Percentiles rank a stretch among this genome's conserved stretches.
Conservation (phyloP, 768 basidiomycete species). For the Lactarius sp. region DNA sequence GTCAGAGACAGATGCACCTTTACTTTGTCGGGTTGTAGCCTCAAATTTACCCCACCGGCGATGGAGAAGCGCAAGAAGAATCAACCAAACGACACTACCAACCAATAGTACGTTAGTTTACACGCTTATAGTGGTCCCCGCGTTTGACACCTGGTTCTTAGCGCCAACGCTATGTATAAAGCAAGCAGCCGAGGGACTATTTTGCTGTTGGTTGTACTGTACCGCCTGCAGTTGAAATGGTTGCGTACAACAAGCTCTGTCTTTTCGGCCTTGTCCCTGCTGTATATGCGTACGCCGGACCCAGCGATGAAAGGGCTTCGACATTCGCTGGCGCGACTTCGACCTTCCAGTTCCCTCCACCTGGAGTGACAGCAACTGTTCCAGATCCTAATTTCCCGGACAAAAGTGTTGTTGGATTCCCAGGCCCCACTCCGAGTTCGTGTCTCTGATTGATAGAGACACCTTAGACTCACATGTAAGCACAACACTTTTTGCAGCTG, state of each 20-base stretch:
- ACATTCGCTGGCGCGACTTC: constrained; percentile 41
- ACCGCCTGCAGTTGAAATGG: neutral
- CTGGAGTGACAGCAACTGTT: constrained; percentile 34
- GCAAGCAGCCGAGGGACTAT: neutral
- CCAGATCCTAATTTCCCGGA: constrained; percentile 39
- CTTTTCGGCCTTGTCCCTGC: constrained; percentile 4
- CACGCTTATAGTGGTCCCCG: neutral
- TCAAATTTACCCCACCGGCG: neutral
- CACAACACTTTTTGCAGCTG: constrained; percentile 22
- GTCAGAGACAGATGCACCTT: too few species aligned
- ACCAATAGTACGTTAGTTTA: neutral
- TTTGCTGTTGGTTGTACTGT: too few species aligned
- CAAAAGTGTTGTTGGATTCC: constrained; percentile 40
- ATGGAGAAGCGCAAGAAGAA: neutral
- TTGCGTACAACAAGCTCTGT: constrained; percentile 1
- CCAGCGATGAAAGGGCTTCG: constrained; percentile 29
- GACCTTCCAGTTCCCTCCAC: constrained; percentile 41
- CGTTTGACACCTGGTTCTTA: neutral
- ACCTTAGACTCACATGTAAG: neutral
- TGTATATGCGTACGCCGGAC: neutral
- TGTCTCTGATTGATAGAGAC: neutral
- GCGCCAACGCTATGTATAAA: neutral
- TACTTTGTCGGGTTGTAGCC: neutral
- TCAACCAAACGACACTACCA: too few species aligned
- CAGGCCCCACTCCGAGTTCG: constrained; percentile 47